A percentile compares a stretch with the other conserved stretches of the same genome.
Evolutionary conservation across 805 yeast genomes (phyloP).

Genomic region (Wickerhamomyces tratensis): DNA sequence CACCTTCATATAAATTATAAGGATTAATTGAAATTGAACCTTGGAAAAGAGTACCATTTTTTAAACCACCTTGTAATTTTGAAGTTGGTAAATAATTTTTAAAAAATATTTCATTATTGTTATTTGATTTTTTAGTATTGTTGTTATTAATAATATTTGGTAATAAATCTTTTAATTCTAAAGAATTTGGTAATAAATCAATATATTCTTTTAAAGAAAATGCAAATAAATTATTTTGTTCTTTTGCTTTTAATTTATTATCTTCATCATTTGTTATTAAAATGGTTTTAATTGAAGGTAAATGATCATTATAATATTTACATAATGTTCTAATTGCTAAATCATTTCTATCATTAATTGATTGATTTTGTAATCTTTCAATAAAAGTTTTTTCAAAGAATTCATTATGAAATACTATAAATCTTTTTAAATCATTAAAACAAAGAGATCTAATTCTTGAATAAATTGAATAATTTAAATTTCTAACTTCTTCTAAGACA

Average conservation of each 20-base stretch:
- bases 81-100: conserved; percentile 75
- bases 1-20: conserved; percentile 84
- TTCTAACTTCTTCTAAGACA: conserved; percentile 86
- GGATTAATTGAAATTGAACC: conserved; percentile 76
- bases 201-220: conserved; percentile 62
- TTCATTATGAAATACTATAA: conserved; percentile 89
- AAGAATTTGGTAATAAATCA: conserved; percentile 55
- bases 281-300: conserved; percentile 31
- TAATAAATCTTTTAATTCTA: conserved; percentile 68
- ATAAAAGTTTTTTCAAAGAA: conserved; percentile 66
- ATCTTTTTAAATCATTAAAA: conserved; percentile 68
- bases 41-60: conserved; percentile 78
- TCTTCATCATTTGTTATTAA: conserved; percentile 72
- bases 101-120: conserved; percentile 40
- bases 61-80: conserved; percentile 83
- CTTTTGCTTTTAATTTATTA: conserved; percentile 46
- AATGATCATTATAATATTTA: conserved; percentile 62
- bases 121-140: conserved; percentile 12
- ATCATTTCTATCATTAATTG: conserved; percentile 85
- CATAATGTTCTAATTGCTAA: conserved; percentile 76
- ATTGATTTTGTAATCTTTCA: conserved; percentile 50
- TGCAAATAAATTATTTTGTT: conserved; percentile 41
- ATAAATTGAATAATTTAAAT: conserved; percentile 80
- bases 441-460: conserved; percentile 72
- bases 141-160: conserved; percentile 32